phyloP scores from a whole-genome alignment of 257 asterid species.

The Echium plantagineum region DNA sequence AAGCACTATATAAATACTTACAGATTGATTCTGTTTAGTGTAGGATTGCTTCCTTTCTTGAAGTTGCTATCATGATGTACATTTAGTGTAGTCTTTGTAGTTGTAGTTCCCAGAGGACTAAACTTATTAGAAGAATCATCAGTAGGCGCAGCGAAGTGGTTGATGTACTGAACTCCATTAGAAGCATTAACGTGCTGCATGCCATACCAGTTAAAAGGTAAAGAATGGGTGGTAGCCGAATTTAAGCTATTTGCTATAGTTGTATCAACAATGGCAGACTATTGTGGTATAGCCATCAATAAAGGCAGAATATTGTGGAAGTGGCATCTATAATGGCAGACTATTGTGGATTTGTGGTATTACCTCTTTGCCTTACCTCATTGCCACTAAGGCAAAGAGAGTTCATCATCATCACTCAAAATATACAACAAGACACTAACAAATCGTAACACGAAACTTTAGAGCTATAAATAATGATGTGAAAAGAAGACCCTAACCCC shows the following conservation, averaged over 20 bases:
- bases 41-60: constrained; percentile 23
- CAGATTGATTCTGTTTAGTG: constrained; percentile 54
- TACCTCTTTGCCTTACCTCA: too few species aligned
- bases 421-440: not conserved
- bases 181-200: constrained; percentile 7
- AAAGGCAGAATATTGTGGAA: too few species aligned
- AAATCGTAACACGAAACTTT: too few species aligned
- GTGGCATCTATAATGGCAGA: too few species aligned
- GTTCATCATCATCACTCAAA: not conserved
- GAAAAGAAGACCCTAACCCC: not conserved
- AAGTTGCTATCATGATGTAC: constrained; percentile 19
- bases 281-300: too few species aligned
- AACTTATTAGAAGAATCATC: constrained; percentile 13
- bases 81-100: constrained; percentile 15
- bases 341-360: too few species aligned
- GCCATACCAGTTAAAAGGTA: not conserved
- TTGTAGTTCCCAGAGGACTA: constrained; percentile 16
- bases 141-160: not conserved
- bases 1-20: constrained; percentile 20
- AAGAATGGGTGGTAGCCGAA: too few species aligned
- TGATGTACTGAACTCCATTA: constrained; percentile 3
- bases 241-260: not conserved
- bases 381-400: not conserved
- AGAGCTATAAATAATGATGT: too few species aligned
- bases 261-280: too few species aligned